phyloP scores from a whole-genome alignment of 768 basidiomycete species.

The Lactarius akahatsu region DNA sequence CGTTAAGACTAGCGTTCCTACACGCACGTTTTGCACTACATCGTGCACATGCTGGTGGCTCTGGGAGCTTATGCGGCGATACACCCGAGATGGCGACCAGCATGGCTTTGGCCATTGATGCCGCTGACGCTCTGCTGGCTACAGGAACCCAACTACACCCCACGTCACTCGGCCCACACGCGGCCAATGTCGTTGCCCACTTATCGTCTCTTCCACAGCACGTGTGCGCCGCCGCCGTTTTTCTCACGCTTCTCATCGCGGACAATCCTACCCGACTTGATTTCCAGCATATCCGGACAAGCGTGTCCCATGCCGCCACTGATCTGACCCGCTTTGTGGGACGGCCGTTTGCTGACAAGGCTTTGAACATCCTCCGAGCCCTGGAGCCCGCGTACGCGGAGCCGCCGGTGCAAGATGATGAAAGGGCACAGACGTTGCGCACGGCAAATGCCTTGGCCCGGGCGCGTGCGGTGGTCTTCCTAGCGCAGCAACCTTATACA shows the following conservation, averaged over 20 bases:
- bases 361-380: conserved; percentile 64
- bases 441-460: conserved; percentile 74
- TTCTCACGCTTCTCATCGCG: conserved; percentile 88
- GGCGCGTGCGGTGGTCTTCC: conserved; percentile 61
- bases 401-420: conserved; percentile 51
- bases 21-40: conserved; percentile 86
- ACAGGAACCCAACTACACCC: conserved; percentile 75
- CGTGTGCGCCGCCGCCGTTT: conserved; percentile 84
- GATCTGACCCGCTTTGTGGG: conserved; percentile 67
- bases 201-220: conserved; percentile 85
- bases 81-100: conserved; percentile 39
- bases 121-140: conserved; percentile 75
- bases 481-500: conserved; percentile 52
- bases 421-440: conserved; percentile 56
- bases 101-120: conserved; percentile 70
- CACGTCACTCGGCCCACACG: conserved; percentile 68
- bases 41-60: conserved; percentile 62
- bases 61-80: conserved; percentile 25
- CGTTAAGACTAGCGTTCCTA: conserved; percentile 72
- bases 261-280: conserved; percentile 78
- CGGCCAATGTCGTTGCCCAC: conserved; percentile 74
- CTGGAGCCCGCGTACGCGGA: conserved; percentile 72
- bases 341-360: conserved; percentile 70
- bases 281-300: conserved; percentile 70
- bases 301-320: conserved; percentile 65